A percentile compares a stretch with the other conserved stretches of the same genome.
Evolutionary conservation across 306 rosid species (phyloP).

Genomic region (Fragaria iinumae): DNA sequence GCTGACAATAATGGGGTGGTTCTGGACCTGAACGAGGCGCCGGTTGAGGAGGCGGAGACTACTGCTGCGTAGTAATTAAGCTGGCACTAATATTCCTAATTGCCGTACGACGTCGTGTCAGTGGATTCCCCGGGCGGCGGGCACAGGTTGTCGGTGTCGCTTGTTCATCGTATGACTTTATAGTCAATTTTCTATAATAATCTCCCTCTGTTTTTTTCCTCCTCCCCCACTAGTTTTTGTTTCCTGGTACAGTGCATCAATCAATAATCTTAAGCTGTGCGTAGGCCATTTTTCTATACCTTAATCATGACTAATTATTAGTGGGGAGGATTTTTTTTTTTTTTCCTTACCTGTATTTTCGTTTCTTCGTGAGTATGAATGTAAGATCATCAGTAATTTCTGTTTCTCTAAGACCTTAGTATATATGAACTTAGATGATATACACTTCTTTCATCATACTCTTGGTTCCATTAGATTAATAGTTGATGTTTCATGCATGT

Average conservation of each 20-base stretch:
- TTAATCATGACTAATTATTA: neutral
- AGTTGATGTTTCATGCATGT: too few relatives aligned
- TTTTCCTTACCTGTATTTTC: neutral
- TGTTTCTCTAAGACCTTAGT: neutral
- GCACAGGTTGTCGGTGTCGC: neutral
- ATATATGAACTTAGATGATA: too few relatives aligned
- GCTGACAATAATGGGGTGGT: constrained; percentile 2
- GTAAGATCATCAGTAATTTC: neutral
- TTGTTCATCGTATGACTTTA: neutral
- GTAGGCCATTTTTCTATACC: neutral
- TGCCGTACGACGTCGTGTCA: constrained; percentile 10
- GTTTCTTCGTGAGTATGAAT: neutral
- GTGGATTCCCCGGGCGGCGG: neutral
- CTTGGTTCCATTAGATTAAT: too few relatives aligned
- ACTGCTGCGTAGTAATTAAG: neutral
- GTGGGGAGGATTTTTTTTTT: neutral
- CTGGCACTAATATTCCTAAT: neutral
- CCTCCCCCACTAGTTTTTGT: neutral
- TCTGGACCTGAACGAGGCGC: constrained; percentile 51
- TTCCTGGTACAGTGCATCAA: neutral
- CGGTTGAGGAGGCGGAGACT: constrained; percentile 33
- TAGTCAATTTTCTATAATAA: neutral
- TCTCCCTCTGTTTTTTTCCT: neutral
- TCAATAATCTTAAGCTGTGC: neutral
- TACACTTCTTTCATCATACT: too few relatives aligned